Percentiles rank a stretch among this genome's conserved stretches.
Evolutionary conservation across 352 stramenopile species (phyloP).

Genomic region (Pythium phragmitis): DNA sequence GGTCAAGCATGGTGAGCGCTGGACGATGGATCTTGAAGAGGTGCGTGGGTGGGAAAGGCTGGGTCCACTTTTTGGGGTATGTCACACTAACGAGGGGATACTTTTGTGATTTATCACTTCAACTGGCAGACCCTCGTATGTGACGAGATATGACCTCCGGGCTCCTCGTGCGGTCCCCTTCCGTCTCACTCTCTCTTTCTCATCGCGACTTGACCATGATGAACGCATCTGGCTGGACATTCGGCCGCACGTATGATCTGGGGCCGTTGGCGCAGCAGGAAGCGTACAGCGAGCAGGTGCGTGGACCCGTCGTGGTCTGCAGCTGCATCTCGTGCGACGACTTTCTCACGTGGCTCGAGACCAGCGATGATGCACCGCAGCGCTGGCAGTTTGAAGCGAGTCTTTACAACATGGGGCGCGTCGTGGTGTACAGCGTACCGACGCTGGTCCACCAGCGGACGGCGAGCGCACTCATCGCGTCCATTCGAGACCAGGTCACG

Average conservation of each 20-base stretch:
- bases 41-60: background rate
- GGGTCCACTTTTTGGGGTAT: background rate
- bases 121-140: background rate
- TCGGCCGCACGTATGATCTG: slow-evolving; percentile 1
- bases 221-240: background rate
- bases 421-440: slow-evolving; percentile 7
- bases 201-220: background rate
- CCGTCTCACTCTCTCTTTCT: background rate
- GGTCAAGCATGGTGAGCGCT: background rate
- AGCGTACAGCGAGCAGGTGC: slow-evolving; percentile 5
- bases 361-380: background rate
- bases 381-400: slow-evolving; percentile 14
- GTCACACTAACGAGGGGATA: background rate
- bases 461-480: slow-evolving; percentile 3
- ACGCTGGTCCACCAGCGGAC: slow-evolving; percentile 7
- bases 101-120: background rate
- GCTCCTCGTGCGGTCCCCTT: background rate
- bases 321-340: slow-evolving; percentile 12
- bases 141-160: background rate
- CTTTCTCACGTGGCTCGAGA: slow-evolving; percentile 11
- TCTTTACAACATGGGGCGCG: background rate
- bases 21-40: slow-evolving; percentile 1
- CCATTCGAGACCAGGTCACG: slow-evolving; percentile 8
- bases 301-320: slow-evolving; percentile 9
- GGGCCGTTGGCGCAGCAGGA: background rate